Conservation (phyloP, 176 grass and related monocot genomes). For the Microstegium vimineum region DNA sequence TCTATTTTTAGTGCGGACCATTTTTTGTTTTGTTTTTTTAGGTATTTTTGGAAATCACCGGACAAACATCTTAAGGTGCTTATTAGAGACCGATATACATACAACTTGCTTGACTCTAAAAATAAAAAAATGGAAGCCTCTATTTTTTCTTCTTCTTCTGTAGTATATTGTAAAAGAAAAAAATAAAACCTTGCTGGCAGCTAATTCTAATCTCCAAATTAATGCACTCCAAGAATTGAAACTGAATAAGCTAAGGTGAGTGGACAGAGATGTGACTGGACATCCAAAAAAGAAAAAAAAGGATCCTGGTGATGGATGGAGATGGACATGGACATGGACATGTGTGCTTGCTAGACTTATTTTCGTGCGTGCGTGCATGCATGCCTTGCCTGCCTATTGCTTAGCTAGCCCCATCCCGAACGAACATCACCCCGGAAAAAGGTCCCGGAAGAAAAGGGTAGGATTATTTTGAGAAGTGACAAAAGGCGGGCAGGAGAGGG, state of each 20-base stretch:
- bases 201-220: too few species aligned
- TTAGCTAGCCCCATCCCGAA: background rate
- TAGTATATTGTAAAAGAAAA: too few species aligned
- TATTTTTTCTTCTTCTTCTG: too few species aligned
- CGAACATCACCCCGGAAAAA: slow-evolving; percentile 7
- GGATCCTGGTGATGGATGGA: background rate
- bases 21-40: too few species aligned
- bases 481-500: background rate
- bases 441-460: background rate
- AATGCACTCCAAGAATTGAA: background rate
- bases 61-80: too few species aligned
- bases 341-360: background rate
- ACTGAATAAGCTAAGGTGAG: background rate
- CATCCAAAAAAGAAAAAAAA: background rate
- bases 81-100: too few species aligned
- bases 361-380: background rate
- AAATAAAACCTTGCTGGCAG: too few species aligned
- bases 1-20: too few species aligned
- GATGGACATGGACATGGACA: background rate
- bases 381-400: background rate
- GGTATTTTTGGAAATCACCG: too few species aligned
- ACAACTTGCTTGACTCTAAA: too few species aligned
- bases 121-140: too few species aligned
- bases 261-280: background rate
- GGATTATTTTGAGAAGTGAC: slow-evolving; percentile 36